Evolutionary conservation across 805 yeast genomes (phyloP), one percentile per base, ranked within the genome.

Genomic region (Priceomyces melissophilus): DNA sequence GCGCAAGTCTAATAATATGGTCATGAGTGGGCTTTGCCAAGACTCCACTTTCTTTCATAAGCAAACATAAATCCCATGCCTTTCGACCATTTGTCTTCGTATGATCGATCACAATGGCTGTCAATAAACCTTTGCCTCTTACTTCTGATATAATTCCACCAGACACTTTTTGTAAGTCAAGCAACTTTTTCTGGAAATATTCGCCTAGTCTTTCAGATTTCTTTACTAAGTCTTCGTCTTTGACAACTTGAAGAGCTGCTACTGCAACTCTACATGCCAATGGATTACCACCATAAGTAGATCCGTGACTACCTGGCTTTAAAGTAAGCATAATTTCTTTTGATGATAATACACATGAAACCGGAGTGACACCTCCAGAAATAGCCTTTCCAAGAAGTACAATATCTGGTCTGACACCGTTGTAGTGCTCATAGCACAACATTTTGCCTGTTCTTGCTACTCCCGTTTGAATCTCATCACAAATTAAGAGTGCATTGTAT

Each of bases 381-480:
- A 91, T 79, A 43, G 98, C 98, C 71, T 91, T 91, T 57, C 97
- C 98, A 53, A 91, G 76, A 31, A 89, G 70, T 17, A 91, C 81
- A 51, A 91, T 74, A 68, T 91, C 98, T 33, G 98, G 98, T 63
- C 84, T 84, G 50, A 87, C 84, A 45, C 71, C 72, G 46, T 62
- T 63, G 45, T 83, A 82, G 67, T 91, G 97, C 69, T 91, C 95
- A 67, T 81, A 83, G 63, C 96, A 88, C 46, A 91, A 76, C 77
- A 91, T 75, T 71, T 86, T 87, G 58, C 98, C 98, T 23, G 98
- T 91, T 76, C 98, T 84, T 37, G 95, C 98, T 61, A 91, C 80
- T 67, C 98, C 98, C 17, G 98, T 90, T 71, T 91, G 98, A 61
- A 91, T 88, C 73, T 91, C 98, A 63, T 91, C 98, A 60, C 96